Percentiles rank a stretch among this genome's conserved stretches.
Conservation (phyloP, 2,329 filamentous ascomycete genomes). For the Dryadomyces quercus-mongolicae region DNA sequence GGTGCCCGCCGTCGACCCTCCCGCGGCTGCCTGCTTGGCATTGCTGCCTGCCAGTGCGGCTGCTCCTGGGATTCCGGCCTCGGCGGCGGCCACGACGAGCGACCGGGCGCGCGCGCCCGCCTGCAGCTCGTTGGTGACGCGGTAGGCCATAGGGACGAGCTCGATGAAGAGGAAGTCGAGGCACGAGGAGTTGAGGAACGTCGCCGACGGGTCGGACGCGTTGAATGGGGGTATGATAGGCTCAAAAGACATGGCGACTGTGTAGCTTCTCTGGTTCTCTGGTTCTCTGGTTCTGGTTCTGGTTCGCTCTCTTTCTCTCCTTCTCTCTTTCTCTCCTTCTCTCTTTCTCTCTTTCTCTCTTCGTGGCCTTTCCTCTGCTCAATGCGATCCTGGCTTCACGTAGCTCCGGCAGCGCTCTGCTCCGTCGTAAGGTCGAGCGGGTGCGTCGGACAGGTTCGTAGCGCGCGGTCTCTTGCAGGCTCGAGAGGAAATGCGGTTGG, state of each 20-base stretch:
- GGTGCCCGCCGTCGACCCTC: background rate
- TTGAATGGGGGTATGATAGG: conserved; percentile 56
- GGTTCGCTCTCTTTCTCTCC: no score
- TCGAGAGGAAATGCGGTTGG: no score
- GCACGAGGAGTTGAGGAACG: conserved; percentile 71
- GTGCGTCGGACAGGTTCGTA: no score
- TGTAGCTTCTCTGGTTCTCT: no score
- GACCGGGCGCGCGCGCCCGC: conserved; percentile 21
- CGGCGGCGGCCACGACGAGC: conserved; percentile 23
- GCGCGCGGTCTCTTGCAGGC: no score
- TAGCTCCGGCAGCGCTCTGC: no score
- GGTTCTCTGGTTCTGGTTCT: no score
- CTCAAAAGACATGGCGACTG: conserved; percentile 57
- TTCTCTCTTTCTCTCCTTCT: no score
- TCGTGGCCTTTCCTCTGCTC: no score
- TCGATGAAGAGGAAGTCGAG: conserved; percentile 95
- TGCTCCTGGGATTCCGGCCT: conserved; percentile 6
- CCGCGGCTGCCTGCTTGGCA: background rate
- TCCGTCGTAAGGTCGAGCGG: no score
- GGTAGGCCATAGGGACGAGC: conserved; percentile 85
- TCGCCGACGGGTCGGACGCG: conserved; percentile 57
- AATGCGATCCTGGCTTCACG: no score
- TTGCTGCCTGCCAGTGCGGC: background rate
- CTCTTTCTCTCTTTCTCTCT: background rate
- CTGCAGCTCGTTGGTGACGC: conserved; percentile 65